Evolutionary conservation across 306 rosid genomes (phyloP), one percentile per base, ranked within the genome.

Genomic region (Medicago ruthenica): DNA sequence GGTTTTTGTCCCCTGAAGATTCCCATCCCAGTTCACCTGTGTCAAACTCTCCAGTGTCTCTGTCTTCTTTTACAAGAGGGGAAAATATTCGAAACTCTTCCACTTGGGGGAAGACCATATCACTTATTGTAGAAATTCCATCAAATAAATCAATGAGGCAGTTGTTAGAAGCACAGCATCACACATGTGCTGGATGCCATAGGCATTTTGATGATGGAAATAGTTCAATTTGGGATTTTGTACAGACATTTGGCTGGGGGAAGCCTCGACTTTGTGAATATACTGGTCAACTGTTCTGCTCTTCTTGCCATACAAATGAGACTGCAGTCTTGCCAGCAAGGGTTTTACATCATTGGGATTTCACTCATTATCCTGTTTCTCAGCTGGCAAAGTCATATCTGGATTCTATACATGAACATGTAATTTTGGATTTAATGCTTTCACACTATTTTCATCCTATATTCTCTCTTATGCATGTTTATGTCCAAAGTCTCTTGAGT

Each of bases 291-390:
- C 75, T 96, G 81, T 96, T 92, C 80, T 92, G 99, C 85, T 84
- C 90, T 79, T 92, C 90, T 13, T 96, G 99, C 86, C 99, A 96
- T 82, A 86, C 93, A 78, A 92, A 92, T 83, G 98, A 96, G 70
- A 87, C 87, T 69, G 93, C 93, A 34, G 97, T 96, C 82, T 81
- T 96, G 85, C 99, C 98, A 31, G 98, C 99, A 81, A 88, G 92
- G 85, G 93, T 96, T 76, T 87, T 96, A 78, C 98, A 96, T 84
- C 86, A 87, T 67, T 96, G 99, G 99, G 98, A 96, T 85, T 96
- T 96, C 70, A 83, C 83, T 62, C 83, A 42, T 27, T 86, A 84
- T 85, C 88, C 91, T 42, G 98, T 96, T 81, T 96, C 98, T 67
- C 99, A 96, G 86, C 8, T 89, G 81, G 99, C 99, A 39, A 92